Evolutionary conservation across 2,329 filamentous ascomycete genomes (phyloP).

Genomic region (Westerdykella sp.): DNA sequence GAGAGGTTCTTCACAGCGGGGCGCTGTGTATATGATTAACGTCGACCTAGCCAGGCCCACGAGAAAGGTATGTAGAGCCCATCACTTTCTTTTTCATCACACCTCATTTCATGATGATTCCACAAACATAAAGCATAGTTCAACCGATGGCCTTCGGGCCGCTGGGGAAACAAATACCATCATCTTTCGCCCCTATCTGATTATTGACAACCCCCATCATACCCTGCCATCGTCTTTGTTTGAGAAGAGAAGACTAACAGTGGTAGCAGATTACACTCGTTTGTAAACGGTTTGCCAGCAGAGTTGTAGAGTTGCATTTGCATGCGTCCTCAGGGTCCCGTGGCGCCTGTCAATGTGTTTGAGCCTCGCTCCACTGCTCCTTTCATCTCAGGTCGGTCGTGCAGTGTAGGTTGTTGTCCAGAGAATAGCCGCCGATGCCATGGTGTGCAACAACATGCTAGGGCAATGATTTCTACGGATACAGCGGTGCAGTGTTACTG

Average conservation of each 20-base stretch:
- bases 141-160: constrained; percentile 36
- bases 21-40: too few species aligned
- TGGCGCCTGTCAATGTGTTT: constrained; percentile 7
- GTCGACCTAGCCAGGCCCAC: background rate
- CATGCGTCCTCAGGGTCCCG: constrained; percentile 3
- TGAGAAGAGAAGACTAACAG: background rate
- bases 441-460: constrained; percentile 7
- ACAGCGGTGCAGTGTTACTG: constrained; percentile 14
- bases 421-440: constrained; percentile 13
- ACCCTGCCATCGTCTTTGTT: background rate
- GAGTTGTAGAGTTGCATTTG: too few species aligned
- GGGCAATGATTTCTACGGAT: constrained; percentile 11
- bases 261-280: too few species aligned
- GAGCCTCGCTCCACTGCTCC: constrained; percentile 1
- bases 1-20: too few species aligned
- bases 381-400: constrained; percentile 2
- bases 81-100: constrained; percentile 2
- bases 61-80: constrained; percentile 17
- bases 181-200: constrained; percentile 43
- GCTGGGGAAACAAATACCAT: constrained; percentile 36
- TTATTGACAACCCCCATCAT: constrained; percentile 1
- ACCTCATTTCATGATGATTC: constrained; percentile 32
- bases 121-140: constrained; percentile 39
- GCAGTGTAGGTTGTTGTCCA: background rate
- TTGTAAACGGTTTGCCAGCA: too few species aligned